A percentile compares a stretch with the other conserved stretches of the same genome.
Conservation (phyloP, 139 green algal species). For the Chlamydomonas asymmetrica region DNA sequence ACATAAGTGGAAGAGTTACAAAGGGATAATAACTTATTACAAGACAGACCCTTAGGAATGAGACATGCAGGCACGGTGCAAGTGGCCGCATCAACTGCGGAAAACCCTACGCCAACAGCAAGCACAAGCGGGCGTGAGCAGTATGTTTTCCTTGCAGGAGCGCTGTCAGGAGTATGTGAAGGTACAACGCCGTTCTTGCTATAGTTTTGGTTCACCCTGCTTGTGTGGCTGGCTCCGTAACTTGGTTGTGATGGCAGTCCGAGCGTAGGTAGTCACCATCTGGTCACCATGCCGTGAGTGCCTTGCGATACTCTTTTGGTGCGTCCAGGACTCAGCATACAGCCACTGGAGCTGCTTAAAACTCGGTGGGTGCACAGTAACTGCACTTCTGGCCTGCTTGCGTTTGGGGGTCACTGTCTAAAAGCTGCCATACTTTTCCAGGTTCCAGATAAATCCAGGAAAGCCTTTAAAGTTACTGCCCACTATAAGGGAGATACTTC, state of each 20-base stretch:
- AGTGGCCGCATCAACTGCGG: background rate
- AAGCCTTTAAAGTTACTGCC: slow-evolving; percentile 29
- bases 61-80: too few relatives aligned
- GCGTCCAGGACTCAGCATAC: slow-evolving; percentile 17
- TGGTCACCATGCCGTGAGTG: background rate
- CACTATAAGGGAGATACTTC: slow-evolving; percentile 22
- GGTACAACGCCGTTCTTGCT: too few relatives aligned
- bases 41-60: too few relatives aligned
- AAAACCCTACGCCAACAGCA: background rate
- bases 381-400: background rate
- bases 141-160: slow-evolving; percentile 36
- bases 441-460: slow-evolving; percentile 42
- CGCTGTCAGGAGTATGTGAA: slow-evolving; percentile 24
- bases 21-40: slow-evolving; percentile 7
- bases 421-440: background rate
- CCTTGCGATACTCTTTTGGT: background rate
- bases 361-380: slow-evolving; percentile 7
- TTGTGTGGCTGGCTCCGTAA: background rate
- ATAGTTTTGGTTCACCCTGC: too few relatives aligned
- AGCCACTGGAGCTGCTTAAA: slow-evolving; percentile 52
- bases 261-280: too few relatives aligned
- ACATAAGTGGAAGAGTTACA: background rate
- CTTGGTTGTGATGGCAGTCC: background rate
- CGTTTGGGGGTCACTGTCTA: background rate
- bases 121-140: slow-evolving; percentile 7